Percentiles rank a stretch among this genome's conserved stretches.
phyloP scores from a whole-genome alignment of 768 basidiomycete genomes.

The Sarcomyxa edulis region DNA sequence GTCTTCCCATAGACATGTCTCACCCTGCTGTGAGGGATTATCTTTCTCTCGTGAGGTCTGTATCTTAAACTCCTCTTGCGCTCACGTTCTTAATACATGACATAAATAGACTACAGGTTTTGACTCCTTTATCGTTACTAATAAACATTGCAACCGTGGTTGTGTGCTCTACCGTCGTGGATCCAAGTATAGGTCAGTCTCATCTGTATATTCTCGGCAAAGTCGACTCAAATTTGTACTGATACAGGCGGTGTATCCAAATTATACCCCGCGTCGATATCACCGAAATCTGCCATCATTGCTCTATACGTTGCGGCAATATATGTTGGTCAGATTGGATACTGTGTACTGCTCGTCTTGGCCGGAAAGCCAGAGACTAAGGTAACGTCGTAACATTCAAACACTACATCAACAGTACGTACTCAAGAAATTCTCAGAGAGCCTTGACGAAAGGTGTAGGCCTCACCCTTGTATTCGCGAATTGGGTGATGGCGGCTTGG shows the following conservation, averaged over 20 bases:
- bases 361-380: constrained; percentile 78
- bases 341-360: constrained; percentile 73
- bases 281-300: constrained; percentile 56
- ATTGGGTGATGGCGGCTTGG: constrained; percentile 80
- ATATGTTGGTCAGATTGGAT: constrained; percentile 70
- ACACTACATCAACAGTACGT: constrained; percentile 2
- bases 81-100: background rate
- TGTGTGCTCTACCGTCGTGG: constrained; percentile 63
- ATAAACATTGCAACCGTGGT: constrained; percentile 71
- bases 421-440: constrained; percentile 29
- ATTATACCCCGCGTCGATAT: constrained; percentile 63
- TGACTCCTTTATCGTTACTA: constrained; percentile 80
- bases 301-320: constrained; percentile 56
- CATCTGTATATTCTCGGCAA: background rate
- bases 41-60: constrained; percentile 54
- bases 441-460: constrained; percentile 80
- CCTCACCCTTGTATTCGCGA: constrained; percentile 65
- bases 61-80: background rate
- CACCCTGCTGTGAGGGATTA: constrained; percentile 64
- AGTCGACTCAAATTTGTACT: background rate
- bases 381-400: constrained; percentile 31
- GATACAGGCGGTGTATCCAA: constrained; percentile 42
- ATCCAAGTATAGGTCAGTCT: constrained; percentile 52
- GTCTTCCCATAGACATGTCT: constrained; percentile 50
- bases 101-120: constrained; percentile 76